Percentiles rank a stretch among this genome's conserved stretches.
These are phyloP conservation scores for Pestalotiopsis sp. DNA, from an alignment of 2,329 filamentous ascomycete genomes.

Conservation along the genomic window DNA sequence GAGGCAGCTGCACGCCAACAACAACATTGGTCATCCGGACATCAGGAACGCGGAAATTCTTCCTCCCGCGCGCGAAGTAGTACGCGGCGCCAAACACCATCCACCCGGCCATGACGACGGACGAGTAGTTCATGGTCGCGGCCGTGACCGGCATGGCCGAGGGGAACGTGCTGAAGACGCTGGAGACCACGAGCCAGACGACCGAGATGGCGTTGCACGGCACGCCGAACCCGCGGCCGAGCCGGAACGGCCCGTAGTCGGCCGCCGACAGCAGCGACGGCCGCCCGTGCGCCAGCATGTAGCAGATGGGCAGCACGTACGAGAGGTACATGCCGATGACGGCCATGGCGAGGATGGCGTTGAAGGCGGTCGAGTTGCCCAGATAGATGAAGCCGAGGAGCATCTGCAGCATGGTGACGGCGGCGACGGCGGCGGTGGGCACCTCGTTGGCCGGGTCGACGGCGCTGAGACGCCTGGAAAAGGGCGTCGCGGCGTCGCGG, in stretches of 20 bases:
- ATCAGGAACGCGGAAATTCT: constrained; percentile 1
- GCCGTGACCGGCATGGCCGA: constrained; percentile 40
- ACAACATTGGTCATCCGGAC: neutral
- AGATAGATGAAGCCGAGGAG: constrained; percentile 45
- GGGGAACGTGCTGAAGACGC: constrained; percentile 48
- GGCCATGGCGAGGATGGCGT: constrained; percentile 40
- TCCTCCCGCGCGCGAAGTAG: neutral
- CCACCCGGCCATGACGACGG: constrained; percentile 43
- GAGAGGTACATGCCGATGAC: constrained; percentile 48
- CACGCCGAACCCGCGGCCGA: constrained; percentile 33
- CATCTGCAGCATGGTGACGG: constrained; percentile 36
- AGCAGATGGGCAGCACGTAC: constrained; percentile 47
- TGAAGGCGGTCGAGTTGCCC: constrained; percentile 45
- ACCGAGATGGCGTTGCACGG: constrained; percentile 39
- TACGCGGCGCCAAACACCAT: constrained; percentile 4
- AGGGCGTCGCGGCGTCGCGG: constrained; percentile 44
- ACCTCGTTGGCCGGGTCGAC: constrained; percentile 36
- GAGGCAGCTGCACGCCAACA: neutral
- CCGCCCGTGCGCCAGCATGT: constrained; percentile 42
- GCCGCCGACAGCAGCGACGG: constrained; percentile 31
- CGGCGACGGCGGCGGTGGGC: constrained; percentile 40
- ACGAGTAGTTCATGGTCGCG: constrained; percentile 52
- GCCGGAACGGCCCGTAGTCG: constrained; percentile 41
- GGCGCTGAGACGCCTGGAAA: constrained; percentile 37
- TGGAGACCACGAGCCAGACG: constrained; percentile 41